Evolutionary conservation across 345 rosid genomes (phyloP), one percentile per base, ranked within the genome.

Genomic region (Geranium rotundifolium): DNA sequence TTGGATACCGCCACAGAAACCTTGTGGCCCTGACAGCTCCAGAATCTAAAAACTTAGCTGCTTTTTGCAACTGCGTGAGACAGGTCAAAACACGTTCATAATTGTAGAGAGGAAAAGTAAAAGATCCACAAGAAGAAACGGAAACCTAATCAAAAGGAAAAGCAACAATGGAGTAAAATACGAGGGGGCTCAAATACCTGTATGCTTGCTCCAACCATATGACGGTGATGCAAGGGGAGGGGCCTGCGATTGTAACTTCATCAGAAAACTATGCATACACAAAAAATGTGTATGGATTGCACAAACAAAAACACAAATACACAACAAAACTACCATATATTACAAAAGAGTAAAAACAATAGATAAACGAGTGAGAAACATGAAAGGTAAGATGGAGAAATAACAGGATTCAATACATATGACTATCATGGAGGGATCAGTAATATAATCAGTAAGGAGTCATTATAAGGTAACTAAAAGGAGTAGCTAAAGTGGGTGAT

Each of bases 1-100:
- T 80, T 13, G 99, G 99, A 76, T 93, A 90, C 68, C 87, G 93
- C 97, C 97, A 93, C 58, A 93, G 89, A 76, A 93, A 93, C 73
- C 96, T 79, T 0, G 92, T 93, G 69, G 95, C 99, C 79, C 97
- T 88, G 58, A 87, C 99, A 67, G 95, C 95, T 34, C 97, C 97
- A 3, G 97, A 77, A 74, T 93, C 97, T 72, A 93, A 76, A 30
- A 90, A 60, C 67, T 90, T 93, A 59, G 92, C 97, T 19, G 95
- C 96, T 81, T 84, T 93, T 63, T 90, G 96, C 76, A 93, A 76
- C 99, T 90, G 85, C 71, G 71, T 29, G 49, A 69, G 63, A 63
- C 46, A 69, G 18, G 61, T 67, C 52, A 46, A 46, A 46, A 46
- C 14, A 46, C 12, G 52, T 9, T 46, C 52, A 46, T 9, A 46